Evolutionary conservation across 1,284 basidiomycete species (phyloP).

Genomic region (Lignosus rhinocerotis): DNA sequence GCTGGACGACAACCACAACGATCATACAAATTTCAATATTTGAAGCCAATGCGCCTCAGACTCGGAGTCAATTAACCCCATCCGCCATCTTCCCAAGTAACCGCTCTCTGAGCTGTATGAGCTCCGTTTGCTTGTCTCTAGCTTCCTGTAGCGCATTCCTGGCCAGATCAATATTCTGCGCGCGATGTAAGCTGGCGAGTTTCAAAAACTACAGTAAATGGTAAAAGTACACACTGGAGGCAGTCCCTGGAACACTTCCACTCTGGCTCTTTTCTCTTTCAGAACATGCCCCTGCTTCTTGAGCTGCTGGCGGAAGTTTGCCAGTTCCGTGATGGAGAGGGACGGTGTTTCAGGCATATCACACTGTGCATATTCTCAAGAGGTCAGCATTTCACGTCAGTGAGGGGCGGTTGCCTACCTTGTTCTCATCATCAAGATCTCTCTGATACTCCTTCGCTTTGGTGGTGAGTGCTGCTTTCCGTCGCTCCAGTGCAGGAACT

Average conservation of each 20-base stretch:
- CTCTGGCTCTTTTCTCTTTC: slow-evolving; percentile 40
- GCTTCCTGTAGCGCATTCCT: slow-evolving; percentile 42
- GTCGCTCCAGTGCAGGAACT: slow-evolving; percentile 35
- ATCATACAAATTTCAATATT: too few relatives aligned
- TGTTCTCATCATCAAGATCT: slow-evolving; percentile 36
- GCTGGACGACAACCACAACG: too few relatives aligned
- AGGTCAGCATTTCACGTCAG: neutral
- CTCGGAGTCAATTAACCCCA: slow-evolving; percentile 27
- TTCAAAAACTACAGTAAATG: neutral
- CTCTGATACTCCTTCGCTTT: slow-evolving; percentile 49
- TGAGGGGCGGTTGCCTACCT: slow-evolving; percentile 27
- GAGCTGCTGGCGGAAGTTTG: slow-evolving; percentile 38
- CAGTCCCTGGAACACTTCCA: slow-evolving; percentile 41
- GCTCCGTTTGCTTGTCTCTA: slow-evolving; percentile 43
- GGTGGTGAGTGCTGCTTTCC: slow-evolving; percentile 38
- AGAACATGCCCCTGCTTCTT: slow-evolving; percentile 38
- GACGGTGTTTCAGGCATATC: slow-evolving; percentile 34
- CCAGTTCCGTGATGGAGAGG: slow-evolving; percentile 39
- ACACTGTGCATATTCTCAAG: slow-evolving; percentile 24
- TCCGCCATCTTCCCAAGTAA: slow-evolving; percentile 47
- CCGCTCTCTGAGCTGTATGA: slow-evolving; percentile 47
- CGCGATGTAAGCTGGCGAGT: neutral
- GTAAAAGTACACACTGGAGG: slow-evolving; percentile 40
- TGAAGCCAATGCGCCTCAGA: neutral
- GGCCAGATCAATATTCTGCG: slow-evolving; percentile 48